Percentiles rank a stretch among this genome's conserved stretches.
phyloP scores from a whole-genome alignment of 2,329 filamentous ascomycete species.

The Fusarium sp. region DNA sequence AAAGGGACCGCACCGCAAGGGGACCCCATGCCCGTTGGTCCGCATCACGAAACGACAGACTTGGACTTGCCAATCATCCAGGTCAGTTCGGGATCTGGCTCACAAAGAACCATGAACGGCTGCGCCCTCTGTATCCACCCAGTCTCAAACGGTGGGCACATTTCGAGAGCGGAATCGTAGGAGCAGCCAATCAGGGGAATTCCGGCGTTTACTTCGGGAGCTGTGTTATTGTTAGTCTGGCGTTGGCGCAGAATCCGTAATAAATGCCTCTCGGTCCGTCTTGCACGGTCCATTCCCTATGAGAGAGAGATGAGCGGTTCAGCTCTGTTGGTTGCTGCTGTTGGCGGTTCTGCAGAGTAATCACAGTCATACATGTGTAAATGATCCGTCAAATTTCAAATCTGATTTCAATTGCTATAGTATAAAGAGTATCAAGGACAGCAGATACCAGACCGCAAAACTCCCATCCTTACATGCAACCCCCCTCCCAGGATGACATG shows the following conservation, averaged over 20 bases:
- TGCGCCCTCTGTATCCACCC: constrained; percentile 16
- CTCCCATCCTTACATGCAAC: constrained; percentile 11
- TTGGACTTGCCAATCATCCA: constrained; percentile 19
- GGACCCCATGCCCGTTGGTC: constrained; percentile 15
- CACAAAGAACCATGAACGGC: not conserved
- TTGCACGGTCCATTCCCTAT: constrained; percentile 22
- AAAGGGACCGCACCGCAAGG: constrained; percentile 10
- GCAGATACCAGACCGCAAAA: constrained; percentile 4
- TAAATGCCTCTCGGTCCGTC: constrained; percentile 39
- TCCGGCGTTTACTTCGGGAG: constrained; percentile 43
- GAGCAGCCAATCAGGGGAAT: constrained; percentile 37
- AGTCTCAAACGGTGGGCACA: constrained; percentile 15
- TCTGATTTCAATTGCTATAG: not conserved
- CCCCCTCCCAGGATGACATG: constrained; percentile 15
- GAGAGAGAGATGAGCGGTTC: not conserved
- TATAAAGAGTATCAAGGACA: not conserved
- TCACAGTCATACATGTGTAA: not conserved
- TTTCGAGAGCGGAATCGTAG: not conserved
- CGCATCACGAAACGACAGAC: constrained; percentile 29
- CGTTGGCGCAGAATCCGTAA: constrained; percentile 22
- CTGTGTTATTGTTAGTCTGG: constrained; percentile 26
- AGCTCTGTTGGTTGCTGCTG: not conserved
- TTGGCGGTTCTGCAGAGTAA: not conserved
- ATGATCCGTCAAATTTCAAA: not conserved
- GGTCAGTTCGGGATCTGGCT: constrained; percentile 1